Percentiles rank a stretch among this genome's conserved stretches.
Conservation (phyloP, 2,329 filamentous ascomycete species). For the Verticillium isaacii region DNA sequence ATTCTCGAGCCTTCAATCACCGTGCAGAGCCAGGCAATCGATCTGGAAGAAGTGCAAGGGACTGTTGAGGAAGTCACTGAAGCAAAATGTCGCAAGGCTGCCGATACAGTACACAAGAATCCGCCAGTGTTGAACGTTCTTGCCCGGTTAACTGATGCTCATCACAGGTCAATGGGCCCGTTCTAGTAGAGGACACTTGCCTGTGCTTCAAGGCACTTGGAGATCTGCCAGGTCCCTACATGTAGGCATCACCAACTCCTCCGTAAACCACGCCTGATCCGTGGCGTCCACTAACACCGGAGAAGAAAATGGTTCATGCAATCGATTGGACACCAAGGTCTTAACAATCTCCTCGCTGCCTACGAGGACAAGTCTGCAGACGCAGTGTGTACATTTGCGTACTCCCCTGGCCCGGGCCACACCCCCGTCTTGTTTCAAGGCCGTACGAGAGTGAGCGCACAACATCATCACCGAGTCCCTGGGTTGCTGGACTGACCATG, state of each 20-base stretch:
- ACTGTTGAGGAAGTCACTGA: slow-evolving; percentile 84
- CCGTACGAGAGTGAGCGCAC: slow-evolving; percentile 62
- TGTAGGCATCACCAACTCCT: slow-evolving; percentile 49
- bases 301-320: slow-evolving; percentile 89
- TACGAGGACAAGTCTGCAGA: slow-evolving; percentile 89
- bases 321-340: slow-evolving; percentile 72
- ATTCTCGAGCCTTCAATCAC: slow-evolving; percentile 74
- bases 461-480: neutral
- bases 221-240: slow-evolving; percentile 92
- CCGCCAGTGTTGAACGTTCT: neutral
- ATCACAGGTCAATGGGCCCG: slow-evolving; percentile 71
- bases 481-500: neutral
- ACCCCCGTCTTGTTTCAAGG: slow-evolving; percentile 90
- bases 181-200: slow-evolving; percentile 93
- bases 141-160: neutral
- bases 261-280: too few species aligned
- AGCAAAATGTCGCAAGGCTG: slow-evolving; percentile 82
- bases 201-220: slow-evolving; percentile 87
- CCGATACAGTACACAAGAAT: slow-evolving; percentile 56
- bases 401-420: slow-evolving; percentile 77
- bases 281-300: neutral
- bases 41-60: slow-evolving; percentile 87
- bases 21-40: slow-evolving; percentile 69
- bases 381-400: slow-evolving; percentile 94
- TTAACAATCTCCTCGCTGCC: slow-evolving; percentile 85